phyloP scores from a whole-genome alignment of 768 basidiomycete species.

The Boletus rubroflammeus region DNA sequence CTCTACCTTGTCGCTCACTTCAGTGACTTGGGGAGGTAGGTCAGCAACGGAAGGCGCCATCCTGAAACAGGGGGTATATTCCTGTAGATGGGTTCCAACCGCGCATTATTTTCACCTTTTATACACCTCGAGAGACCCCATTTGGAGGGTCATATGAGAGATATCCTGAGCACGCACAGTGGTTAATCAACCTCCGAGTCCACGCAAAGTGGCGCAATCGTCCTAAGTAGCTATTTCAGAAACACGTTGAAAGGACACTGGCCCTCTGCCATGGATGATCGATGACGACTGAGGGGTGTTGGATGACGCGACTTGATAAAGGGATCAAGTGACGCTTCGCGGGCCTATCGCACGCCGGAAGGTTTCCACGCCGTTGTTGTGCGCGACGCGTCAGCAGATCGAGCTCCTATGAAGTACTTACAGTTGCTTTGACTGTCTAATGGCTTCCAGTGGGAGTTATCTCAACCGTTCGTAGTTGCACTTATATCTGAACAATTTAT shows the following conservation, averaged over 20 bases:
- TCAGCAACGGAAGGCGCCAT: constrained; percentile 18
- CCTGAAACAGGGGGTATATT: not conserved
- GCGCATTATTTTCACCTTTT: not conserved
- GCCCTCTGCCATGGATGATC: not conserved
- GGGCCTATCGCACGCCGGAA: not conserved
- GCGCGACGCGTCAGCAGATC: not conserved
- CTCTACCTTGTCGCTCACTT: not conserved
- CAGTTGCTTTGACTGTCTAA: not conserved
- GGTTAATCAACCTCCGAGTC: not conserved
- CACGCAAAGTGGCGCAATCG: not conserved
- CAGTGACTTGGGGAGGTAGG: not conserved
- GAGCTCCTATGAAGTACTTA: not conserved
- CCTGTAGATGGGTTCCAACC: not conserved
- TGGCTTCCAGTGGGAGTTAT: not conserved
- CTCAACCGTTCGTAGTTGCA: too few relatives aligned
- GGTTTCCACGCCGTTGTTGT: not conserved
- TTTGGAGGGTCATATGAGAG: not conserved
- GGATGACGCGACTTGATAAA: not conserved
- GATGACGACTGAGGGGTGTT: not conserved
- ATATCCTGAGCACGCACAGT: not conserved
- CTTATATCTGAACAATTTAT: not conserved
- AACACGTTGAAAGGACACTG: not conserved
- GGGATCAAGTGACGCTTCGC: not conserved
- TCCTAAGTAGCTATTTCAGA: not conserved
- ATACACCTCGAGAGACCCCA: too few relatives aligned